Evolutionary conservation across 345 rosid species (phyloP).

Genomic region (Noccaea caerulescens): DNA sequence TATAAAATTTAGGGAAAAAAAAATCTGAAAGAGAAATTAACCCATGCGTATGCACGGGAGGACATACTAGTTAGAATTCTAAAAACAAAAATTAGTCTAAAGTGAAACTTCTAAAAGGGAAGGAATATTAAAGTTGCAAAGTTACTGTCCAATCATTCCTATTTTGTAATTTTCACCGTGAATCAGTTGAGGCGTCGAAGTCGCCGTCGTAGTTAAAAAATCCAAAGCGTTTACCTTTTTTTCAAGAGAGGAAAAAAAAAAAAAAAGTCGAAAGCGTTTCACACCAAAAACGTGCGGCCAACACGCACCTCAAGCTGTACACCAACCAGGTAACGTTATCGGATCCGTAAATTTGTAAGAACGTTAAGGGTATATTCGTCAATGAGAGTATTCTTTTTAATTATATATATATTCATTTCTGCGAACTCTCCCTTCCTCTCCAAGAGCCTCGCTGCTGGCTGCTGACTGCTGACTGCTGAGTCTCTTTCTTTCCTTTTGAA

Average conservation of each 20-base stretch:
- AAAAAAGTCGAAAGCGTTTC: background rate
- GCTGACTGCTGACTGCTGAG: background rate
- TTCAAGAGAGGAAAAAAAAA: no score
- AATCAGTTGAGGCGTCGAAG: background rate
- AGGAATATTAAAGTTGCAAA: background rate
- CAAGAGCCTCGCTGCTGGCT: constrained; percentile 3
- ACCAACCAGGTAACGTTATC: constrained; percentile 7
- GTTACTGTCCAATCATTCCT: background rate
- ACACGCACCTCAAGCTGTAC: constrained; percentile 19
- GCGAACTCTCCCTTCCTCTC: background rate
- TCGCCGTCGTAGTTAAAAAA: background rate
- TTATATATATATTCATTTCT: background rate
- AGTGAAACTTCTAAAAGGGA: no score
- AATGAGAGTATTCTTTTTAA: background rate
- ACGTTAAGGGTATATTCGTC: constrained; percentile 3
- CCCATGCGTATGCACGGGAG: no score
- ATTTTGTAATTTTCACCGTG: background rate
- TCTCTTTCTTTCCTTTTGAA: background rate
- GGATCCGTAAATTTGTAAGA: background rate
- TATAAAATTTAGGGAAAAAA: no score
- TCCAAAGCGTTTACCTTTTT: background rate
- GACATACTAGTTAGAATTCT: no score
- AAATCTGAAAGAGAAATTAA: no score
- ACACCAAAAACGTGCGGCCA: constrained; percentile 19
- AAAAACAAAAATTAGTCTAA: no score